These are phyloP conservation scores for Azolla pinnata DNA, from an alignment of 75 land plant genomes.

Conservation along the genomic window DNA sequence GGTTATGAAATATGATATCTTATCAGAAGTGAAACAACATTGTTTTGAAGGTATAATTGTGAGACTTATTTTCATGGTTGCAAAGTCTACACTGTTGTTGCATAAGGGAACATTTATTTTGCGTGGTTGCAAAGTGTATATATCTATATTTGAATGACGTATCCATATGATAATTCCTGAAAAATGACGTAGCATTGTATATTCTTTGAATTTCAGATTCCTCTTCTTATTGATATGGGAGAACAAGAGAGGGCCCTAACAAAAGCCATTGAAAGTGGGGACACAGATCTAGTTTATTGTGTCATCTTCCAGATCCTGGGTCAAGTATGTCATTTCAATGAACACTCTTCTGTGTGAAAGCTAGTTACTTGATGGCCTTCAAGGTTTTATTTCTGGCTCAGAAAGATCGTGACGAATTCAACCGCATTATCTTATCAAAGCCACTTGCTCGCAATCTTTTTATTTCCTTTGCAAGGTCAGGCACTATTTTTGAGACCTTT, in stretches of 20 bases:
- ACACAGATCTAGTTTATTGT: constrained; percentile 92
- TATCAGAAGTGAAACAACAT: not conserved
- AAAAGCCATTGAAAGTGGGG: constrained; percentile 96
- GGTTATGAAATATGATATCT: not conserved
- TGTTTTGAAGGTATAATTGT: too few species aligned
- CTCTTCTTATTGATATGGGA: constrained; percentile 81
- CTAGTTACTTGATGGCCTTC: not conserved
- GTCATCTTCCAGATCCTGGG: constrained; percentile 64
- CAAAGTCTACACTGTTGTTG: too few species aligned
- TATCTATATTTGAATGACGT: too few species aligned
- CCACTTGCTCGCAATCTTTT: constrained; percentile 87
- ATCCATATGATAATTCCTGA: too few species aligned
- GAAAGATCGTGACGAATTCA: constrained; percentile 65
- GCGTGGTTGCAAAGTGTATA: too few species aligned
- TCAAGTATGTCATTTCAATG: not conserved
- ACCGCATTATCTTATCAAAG: constrained; percentile 66
- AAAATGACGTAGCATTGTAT: too few species aligned
- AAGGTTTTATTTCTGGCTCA: constrained; percentile 17
- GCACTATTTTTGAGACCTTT: too few species aligned
- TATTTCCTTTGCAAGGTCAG: constrained; percentile 80
- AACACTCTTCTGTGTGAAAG: not conserved
- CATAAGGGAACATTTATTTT: too few species aligned
- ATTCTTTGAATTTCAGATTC: too few species aligned
- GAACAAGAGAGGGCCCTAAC: constrained; percentile 85
- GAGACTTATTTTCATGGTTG: too few species aligned